These are phyloP conservation scores for Avena eriantha DNA, from an alignment of 176 grass and related monocot species.

Conservation along the genomic window DNA sequence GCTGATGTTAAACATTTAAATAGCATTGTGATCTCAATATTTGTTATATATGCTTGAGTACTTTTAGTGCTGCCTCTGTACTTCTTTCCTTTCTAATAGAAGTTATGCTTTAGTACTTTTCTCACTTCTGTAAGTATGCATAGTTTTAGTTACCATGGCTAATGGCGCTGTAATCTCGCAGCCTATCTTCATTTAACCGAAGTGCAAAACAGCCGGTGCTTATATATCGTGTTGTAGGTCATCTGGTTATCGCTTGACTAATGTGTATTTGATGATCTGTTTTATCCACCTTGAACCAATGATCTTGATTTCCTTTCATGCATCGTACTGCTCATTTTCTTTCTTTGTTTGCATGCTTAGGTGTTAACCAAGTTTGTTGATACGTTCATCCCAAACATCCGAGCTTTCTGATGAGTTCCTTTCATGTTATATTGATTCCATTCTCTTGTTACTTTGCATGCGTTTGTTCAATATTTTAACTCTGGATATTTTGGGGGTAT, in stretches of 20 bases:
- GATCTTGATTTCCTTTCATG: slow-evolving; percentile 35
- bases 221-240: slow-evolving; percentile 21
- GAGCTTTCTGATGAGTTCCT: slow-evolving; percentile 28
- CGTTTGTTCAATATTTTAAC: slow-evolving; percentile 1
- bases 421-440: slow-evolving; percentile 33
- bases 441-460: slow-evolving; percentile 44
- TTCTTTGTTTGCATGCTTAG: slow-evolving; percentile 4
- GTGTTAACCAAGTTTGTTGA: slow-evolving; percentile 29
- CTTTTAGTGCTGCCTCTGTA: neutral
- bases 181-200: slow-evolving; percentile 22
- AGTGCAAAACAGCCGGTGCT: neutral
- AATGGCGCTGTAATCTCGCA: slow-evolving; percentile 6
- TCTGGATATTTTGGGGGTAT: slow-evolving; percentile 30
- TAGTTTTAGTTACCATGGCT: neutral
- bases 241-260: slow-evolving; percentile 22
- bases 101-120: slow-evolving; percentile 5
- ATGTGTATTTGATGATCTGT: slow-evolving; percentile 22
- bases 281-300: slow-evolving; percentile 27
- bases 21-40: slow-evolving; percentile 27
- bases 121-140: slow-evolving; percentile 14
- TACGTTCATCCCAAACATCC: slow-evolving; percentile 3
- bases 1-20: slow-evolving; percentile 1
- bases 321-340: slow-evolving; percentile 14
- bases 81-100: neutral
- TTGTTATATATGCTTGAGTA: slow-evolving; percentile 12